Base-by-base conservation (phyloP, 176 grass and related monocot species). In the Oryza brachyantha region DNA sequence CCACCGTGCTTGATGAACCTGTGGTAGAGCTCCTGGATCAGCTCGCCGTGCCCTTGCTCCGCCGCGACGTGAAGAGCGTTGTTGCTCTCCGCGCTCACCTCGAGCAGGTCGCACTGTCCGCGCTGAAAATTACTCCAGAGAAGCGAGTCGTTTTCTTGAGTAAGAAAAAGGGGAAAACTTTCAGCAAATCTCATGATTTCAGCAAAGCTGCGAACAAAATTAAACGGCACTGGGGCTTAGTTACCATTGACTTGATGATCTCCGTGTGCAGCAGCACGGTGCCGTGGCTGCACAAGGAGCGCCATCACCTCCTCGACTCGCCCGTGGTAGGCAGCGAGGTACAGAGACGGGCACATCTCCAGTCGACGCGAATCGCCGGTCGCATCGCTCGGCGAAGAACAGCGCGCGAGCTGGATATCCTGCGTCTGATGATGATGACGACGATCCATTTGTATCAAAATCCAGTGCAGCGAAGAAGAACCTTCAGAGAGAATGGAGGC, bases 11-110 rank as follows among this genome's bases (percentile, higher is more conserved):
- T 4, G 62, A 75, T 7, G 62, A 75, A 68, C 10, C 13, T 59
- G 7, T 10, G 17, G 48, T 11, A 43, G 25, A 83, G 72, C 3
- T 83, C 81, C 8, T 13, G 62, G 21, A 83, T 75, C 35, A 75
- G 19, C 26, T 83, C 48, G 12, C 6, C 19, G 35, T 75, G 72
- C 1, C 72, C 62, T 13, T 68, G 61, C 63, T 67, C 35, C 0
- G 62, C 81, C 0, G 72, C 62, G 5, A 75, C 5, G 28, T 83
- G 81, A 26, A 83, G 45, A 17, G 58, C 0, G 0, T 27, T 75
- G 27, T 75, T 83, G 19, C 62, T 34, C 48, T 68, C 81, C 0
- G 19, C 46, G 0, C 4, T 68, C 35, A 34, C 19, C 8, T 75
- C 46, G 3, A 59, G 79, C 37, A 73, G 8, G 58, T 48, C 1